Evolutionary conservation across 2,329 filamentous ascomycete species (phyloP).

Genomic region (Fusarium redolens): DNA sequence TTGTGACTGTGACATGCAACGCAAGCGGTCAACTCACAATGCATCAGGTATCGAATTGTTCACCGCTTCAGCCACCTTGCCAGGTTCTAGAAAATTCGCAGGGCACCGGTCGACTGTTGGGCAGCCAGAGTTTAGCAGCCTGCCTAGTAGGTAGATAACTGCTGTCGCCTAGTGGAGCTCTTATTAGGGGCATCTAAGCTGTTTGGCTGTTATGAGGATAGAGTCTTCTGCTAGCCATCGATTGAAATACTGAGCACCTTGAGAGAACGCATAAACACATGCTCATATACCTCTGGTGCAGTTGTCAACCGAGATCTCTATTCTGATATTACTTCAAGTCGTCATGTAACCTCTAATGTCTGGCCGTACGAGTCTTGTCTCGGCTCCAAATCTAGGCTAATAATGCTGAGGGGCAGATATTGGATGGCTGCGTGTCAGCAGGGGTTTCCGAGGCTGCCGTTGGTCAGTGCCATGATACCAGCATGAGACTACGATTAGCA

Average conservation of each 20-base stretch:
- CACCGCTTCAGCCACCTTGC: constrained; percentile 32
- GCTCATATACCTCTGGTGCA: background rate
- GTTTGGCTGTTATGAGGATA: background rate
- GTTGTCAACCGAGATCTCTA: background rate
- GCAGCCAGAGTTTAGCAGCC: constrained; percentile 33
- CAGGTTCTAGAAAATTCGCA: constrained; percentile 36
- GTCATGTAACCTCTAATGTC: background rate
- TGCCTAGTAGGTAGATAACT: background rate
- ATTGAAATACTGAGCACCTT: background rate
- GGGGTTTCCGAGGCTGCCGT: constrained; percentile 24
- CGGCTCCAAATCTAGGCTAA: background rate
- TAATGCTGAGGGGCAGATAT: constrained; percentile 14
- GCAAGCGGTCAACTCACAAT: constrained; percentile 25
- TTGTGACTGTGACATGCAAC: constrained; percentile 2
- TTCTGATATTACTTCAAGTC: background rate
- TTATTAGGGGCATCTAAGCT: constrained; percentile 6
- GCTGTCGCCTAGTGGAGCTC: constrained; percentile 25
- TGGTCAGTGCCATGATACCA: constrained; percentile 28
- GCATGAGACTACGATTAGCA: constrained; percentile 18
- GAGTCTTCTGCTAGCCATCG: background rate
- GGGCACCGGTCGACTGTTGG: constrained; percentile 25
- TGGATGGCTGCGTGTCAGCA: constrained; percentile 27
- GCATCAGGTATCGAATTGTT: constrained; percentile 9
- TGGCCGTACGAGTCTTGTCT: constrained; percentile 6
- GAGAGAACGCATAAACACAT: background rate